Evolutionary conservation across 805 yeast genomes (phyloP).

Genomic region (Metschnikowia reukaufii): DNA sequence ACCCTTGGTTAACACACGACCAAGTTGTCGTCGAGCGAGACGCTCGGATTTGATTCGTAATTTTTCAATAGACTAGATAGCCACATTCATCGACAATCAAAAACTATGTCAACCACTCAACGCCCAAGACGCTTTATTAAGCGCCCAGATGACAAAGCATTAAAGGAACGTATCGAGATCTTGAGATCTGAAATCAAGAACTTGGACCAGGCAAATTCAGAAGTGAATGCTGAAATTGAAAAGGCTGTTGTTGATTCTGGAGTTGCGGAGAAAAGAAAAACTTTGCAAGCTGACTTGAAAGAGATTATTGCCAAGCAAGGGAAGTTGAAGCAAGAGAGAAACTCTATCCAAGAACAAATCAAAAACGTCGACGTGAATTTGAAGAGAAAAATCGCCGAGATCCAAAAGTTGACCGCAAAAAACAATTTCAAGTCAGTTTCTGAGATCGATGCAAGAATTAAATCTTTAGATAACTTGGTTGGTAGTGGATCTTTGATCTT

Average conservation of each 20-base stretch:
- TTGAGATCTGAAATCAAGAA: conserved; percentile 62
- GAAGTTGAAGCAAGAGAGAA: conserved; percentile 47
- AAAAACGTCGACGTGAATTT: conserved; percentile 65
- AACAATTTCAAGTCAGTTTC: conserved; percentile 63
- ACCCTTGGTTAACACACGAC: background rate
- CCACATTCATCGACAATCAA: background rate
- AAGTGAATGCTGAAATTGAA: conserved; percentile 55
- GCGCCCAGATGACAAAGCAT: conserved; percentile 68
- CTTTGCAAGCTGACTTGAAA: conserved; percentile 37
- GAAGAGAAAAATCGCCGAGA: conserved; percentile 74
- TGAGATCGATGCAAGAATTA: conserved; percentile 68
- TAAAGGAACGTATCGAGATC: conserved; percentile 57
- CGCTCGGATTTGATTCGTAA: background rate
- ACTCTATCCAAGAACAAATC: conserved; percentile 66
- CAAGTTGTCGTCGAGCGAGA: conserved; percentile 5
- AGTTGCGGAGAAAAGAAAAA: conserved; percentile 32
- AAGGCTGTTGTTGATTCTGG: conserved; percentile 34
- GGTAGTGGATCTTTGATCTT: conserved; percentile 78
- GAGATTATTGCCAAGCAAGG: conserved; percentile 47
- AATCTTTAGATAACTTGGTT: conserved; percentile 67
- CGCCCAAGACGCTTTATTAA: conserved; percentile 57
- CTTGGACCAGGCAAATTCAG: conserved; percentile 54
- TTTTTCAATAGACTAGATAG: background rate
- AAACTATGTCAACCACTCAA: conserved; percentile 19
- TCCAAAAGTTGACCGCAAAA: conserved; percentile 70